These are phyloP conservation scores for Chrysanthemum makinoi DNA, from an alignment of 129 eudicot genomes.

Conservation along the genomic window DNA sequence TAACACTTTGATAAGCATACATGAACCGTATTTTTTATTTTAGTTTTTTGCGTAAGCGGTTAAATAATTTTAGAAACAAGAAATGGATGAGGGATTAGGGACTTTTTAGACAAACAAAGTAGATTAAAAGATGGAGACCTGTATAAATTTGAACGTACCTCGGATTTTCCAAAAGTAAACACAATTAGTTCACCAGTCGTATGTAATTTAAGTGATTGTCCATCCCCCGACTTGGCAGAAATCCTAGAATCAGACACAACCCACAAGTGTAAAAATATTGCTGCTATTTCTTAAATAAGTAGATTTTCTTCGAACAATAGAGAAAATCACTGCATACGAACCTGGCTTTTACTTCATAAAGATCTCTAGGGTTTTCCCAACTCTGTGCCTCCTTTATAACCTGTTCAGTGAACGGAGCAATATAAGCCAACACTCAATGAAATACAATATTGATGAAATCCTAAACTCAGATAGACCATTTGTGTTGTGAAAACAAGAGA, in stretches of 20 bases:
- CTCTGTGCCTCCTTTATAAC: slow-evolving; percentile 80
- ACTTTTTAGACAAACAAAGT: background rate
- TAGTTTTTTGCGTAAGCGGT: slow-evolving; percentile 5
- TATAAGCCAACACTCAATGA: background rate
- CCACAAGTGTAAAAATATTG: slow-evolving; percentile 17
- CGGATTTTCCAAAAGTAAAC: slow-evolving; percentile 91
- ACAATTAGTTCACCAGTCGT: slow-evolving; percentile 57
- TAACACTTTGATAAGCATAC: background rate
- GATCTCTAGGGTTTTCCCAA: slow-evolving; percentile 96
- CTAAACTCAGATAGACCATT: background rate
- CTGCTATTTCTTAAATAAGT: slow-evolving; percentile 3
- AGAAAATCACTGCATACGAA: slow-evolving; percentile 26
- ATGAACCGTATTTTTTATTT: background rate
- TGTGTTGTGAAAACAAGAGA: slow-evolving; percentile 18
- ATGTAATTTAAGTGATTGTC: slow-evolving; percentile 54
- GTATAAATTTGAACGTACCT: slow-evolving; percentile 41
- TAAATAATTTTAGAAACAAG: background rate
- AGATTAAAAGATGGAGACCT: background rate
- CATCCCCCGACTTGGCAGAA: slow-evolving; percentile 73
- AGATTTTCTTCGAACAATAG: slow-evolving; percentile 8
- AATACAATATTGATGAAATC: background rate
- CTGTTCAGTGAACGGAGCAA: slow-evolving; percentile 36
- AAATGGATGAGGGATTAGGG: background rate
- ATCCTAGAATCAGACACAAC: slow-evolving; percentile 53
- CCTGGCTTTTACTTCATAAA: slow-evolving; percentile 97